Evolutionary conservation across 495 filamentous ascomycete species (phyloP).

Genomic region (Emericellopsis terricola): DNA sequence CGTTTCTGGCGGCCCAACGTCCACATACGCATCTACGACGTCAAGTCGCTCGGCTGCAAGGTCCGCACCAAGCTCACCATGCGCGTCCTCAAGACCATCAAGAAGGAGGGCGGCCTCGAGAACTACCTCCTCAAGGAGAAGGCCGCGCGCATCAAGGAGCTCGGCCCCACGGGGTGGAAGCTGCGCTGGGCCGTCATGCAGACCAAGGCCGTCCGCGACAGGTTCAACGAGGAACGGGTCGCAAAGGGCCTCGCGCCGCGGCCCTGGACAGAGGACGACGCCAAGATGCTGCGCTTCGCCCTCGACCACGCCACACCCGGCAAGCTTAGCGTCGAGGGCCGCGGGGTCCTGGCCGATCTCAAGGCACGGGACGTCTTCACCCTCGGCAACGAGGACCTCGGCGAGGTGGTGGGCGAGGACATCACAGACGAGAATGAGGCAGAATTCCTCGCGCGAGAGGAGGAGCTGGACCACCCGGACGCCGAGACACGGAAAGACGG

Average conservation of each 20-base stretch:
- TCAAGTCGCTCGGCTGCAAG: conserved; percentile 39
- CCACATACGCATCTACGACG: conserved; percentile 56
- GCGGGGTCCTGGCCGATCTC: conserved; percentile 17
- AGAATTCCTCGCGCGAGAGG: not conserved
- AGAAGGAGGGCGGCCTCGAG: conserved; percentile 76
- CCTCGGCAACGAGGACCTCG: conserved; percentile 16
- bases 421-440: conserved; percentile 6
- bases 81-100: conserved; percentile 65
- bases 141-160: conserved; percentile 53
- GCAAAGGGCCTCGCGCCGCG: conserved; percentile 16
- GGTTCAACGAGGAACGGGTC: conserved; percentile 37
- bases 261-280: conserved; percentile 1
- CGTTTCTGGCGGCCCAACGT: conserved; percentile 83
- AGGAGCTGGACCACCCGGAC: not conserved
- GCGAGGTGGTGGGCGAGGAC: conserved; percentile 8
- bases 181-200: conserved; percentile 77
- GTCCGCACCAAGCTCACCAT: conserved; percentile 61
- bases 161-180: conserved; percentile 77
- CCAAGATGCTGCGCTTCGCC: not conserved
- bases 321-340: conserved; percentile 6
- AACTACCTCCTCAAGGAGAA: conserved; percentile 70
- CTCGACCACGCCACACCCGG: conserved; percentile 7
- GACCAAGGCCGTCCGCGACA: conserved; percentile 38
- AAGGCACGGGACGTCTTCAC: conserved; percentile 19
- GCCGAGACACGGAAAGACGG: not conserved